Base-by-base conservation (phyloP, 2,329 filamentous ascomycete genomes). In the Colletotrichum spinosum region DNA sequence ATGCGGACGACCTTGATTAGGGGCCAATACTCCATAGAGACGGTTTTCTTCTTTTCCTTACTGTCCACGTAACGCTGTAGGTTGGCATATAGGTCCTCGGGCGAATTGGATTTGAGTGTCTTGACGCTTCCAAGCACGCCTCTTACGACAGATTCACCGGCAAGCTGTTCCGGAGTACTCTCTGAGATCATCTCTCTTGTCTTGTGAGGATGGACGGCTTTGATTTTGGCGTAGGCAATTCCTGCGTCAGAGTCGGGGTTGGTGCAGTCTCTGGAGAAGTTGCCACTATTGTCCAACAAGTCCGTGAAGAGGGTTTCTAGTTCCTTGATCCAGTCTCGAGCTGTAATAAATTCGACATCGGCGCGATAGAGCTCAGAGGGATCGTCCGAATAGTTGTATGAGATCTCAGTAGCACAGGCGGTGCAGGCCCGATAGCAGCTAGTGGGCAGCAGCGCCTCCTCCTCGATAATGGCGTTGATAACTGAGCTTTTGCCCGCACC, bases 391-490 rank as follows among this genome's bases (percentile, higher is more conserved):
- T 81, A 13, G 60, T 90, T 90, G 73, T 81, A 90, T 0, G 83
- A 83, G 2, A 90, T 80, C 69, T 90, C 87, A 0, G 87, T 90
- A 0, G 88, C 82, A 0, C 86, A 84, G 0, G 87, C 86, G 0
- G 88, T 90, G 61, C 87, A 90, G 1, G 88, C 88, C 38, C 85
- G 77, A 81, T 89, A 85, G 70, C 86, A 87, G 57, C 72, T 79
- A 1, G 77, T 80, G 0, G 76, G 78, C 1, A 80, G 60, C 17
- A 80, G 69, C 80, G 80, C 79, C 69, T 90, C 86, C 69, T 90
- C 85, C 37, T 89, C 86, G 0, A 90, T 78, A 48, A 90, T 70
- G 0, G 88, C 87, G 70, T 90, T 90, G 72, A 91, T 88, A 0
- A 90, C 78, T 2, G 84, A 87, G 17, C 83, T 86, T 70, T 90